Conservation (phyloP, 495 filamentous ascomycete genomes). For the Collariella sp. region DNA sequence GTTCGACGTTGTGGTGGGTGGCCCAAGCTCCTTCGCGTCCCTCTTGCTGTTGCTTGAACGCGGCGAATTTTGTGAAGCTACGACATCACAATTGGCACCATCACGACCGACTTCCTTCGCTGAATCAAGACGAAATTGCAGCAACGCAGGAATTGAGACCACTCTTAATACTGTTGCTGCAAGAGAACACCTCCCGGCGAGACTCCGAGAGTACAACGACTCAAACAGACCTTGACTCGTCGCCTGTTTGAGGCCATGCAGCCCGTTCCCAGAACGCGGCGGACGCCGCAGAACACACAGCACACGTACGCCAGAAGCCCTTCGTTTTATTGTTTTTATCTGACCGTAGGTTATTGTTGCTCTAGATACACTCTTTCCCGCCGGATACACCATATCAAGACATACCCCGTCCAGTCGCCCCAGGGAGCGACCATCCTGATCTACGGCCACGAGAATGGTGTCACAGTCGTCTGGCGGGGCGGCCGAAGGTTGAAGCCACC, state of each 20-base stretch:
- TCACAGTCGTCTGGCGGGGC: constrained; percentile 74
- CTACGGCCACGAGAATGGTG: constrained; percentile 71
- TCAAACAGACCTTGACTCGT: background rate
- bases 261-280: constrained; percentile 22
- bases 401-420: constrained; percentile 66
- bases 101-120: too few species aligned
- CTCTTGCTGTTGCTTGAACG: background rate
- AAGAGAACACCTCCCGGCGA: background rate
- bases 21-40: background rate
- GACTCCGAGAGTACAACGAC: background rate
- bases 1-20: too few species aligned
- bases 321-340: background rate
- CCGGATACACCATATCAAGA: constrained; percentile 61
- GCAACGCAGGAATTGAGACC: background rate
- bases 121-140: background rate
- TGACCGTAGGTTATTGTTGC: background rate
- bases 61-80: background rate
- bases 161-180: background rate
- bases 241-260: constrained; percentile 14
- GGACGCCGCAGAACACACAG: constrained; percentile 31
- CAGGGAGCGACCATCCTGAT: constrained; percentile 80
- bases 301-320: constrained; percentile 18
- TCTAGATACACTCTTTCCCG: constrained; percentile 61
- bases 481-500: constrained; percentile 53
- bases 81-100: background rate